Evolutionary conservation across 2,329 filamentous ascomycete genomes (phyloP).

Genomic region (Cytospora chrysosperma): DNA sequence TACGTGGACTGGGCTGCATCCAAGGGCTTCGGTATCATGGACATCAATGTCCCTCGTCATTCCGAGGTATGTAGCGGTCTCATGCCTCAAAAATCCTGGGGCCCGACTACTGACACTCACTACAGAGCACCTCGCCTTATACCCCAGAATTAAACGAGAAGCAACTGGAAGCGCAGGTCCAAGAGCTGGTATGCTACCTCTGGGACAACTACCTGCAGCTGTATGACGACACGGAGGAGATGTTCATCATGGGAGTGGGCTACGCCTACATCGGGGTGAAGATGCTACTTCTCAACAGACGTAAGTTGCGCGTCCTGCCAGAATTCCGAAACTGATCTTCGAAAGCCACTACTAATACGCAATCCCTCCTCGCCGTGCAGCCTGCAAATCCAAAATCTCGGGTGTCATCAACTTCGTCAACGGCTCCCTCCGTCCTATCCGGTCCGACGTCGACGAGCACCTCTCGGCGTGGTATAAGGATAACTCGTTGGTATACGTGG

Average conservation of each 20-base stretch:
- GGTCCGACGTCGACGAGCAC: conserved; percentile 72
- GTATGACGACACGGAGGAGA: conserved; percentile 65
- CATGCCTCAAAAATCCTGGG: conserved; percentile 54
- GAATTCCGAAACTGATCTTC: not conserved
- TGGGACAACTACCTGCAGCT: conserved; percentile 98
- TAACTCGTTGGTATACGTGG: conserved; percentile 78
- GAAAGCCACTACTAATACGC: not conserved
- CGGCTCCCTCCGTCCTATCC: conserved; percentile 73
- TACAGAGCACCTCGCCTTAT: conserved; percentile 48
- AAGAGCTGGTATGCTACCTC: conserved; percentile 78
- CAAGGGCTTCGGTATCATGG: conserved; percentile 81
- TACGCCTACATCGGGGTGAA: conserved; percentile 83
- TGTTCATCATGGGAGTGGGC: conserved; percentile 88
- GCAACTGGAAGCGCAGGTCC: conserved; percentile 57
- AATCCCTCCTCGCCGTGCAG: conserved; percentile 35
- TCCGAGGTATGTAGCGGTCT: not conserved
- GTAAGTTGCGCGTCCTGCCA: conserved; percentile 41
- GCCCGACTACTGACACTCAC: conserved; percentile 15
- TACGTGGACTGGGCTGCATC: conserved; percentile 82
- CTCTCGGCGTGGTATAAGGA: conserved; percentile 80
- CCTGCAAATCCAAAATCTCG: conserved; percentile 66
- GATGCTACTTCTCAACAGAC: conserved; percentile 73
- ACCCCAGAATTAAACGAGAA: conserved; percentile 46
- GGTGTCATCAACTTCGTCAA: conserved; percentile 81
- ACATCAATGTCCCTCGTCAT: conserved; percentile 85